Evolutionary conservation across 192 early-diverging fungal species (phyloP).

Genomic region (Glomus cerebriforme): DNA sequence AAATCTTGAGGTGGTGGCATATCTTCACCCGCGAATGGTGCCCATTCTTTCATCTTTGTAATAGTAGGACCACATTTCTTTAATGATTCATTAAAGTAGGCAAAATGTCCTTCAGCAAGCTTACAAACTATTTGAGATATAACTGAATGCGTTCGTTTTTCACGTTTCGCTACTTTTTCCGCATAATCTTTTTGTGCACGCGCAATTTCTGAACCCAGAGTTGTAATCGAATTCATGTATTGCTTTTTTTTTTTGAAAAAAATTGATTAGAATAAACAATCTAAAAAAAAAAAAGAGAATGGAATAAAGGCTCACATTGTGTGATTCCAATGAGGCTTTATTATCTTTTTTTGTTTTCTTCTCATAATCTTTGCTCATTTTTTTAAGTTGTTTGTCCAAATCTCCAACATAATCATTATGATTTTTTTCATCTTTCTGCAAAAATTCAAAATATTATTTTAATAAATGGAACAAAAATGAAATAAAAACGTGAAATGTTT

Average conservation of each 20-base stretch:
- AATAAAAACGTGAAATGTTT: too few relatives aligned
- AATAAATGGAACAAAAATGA: background rate
- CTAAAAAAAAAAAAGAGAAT: background rate
- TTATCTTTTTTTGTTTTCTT: slow-evolving; percentile 46
- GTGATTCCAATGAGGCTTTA: slow-evolving; percentile 39
- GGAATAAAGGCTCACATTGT: slow-evolving; percentile 35
- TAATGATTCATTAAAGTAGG: slow-evolving; percentile 40
- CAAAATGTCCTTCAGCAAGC: slow-evolving; percentile 40
- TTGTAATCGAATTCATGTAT: slow-evolving; percentile 41
- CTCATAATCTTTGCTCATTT: slow-evolving; percentile 44
- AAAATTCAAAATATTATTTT: background rate
- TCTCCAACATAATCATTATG: slow-evolving; percentile 43
- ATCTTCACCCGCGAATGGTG: slow-evolving; percentile 42
- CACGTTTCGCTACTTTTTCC: slow-evolving; percentile 37
- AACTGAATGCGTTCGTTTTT: slow-evolving; percentile 39
- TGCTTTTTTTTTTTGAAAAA: slow-evolving; percentile 26
- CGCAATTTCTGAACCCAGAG: slow-evolving; percentile 39
- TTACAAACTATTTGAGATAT: slow-evolving; percentile 43
- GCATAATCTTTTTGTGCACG: slow-evolving; percentile 37
- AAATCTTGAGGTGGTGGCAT: slow-evolving; percentile 39
- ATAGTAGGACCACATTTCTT: slow-evolving; percentile 44
- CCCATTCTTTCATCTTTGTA: slow-evolving; percentile 50
- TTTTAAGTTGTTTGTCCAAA: slow-evolving; percentile 43
- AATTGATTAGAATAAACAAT: background rate
- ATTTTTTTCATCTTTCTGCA: slow-evolving; percentile 46